Conservation (phyloP, 148 eudicot genomes). For the Salicornia ramosissima region DNA sequence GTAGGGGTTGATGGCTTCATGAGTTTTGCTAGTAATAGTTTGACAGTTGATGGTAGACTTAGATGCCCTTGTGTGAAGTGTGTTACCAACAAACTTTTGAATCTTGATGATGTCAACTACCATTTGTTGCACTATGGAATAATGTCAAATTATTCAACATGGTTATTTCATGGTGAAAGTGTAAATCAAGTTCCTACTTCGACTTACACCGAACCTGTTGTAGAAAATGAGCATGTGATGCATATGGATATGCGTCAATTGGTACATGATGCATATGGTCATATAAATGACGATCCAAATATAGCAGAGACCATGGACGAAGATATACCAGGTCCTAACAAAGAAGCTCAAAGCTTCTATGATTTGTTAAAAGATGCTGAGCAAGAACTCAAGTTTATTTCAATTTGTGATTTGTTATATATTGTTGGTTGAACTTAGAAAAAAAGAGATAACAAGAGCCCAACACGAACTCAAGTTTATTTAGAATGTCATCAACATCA, state of each 20-base stretch:
- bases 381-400: too few species aligned
- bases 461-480: too few species aligned
- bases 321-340: too few species aligned
- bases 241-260: neutral
- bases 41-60: neutral
- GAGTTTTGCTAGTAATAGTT: neutral
- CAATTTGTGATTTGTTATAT: too few species aligned
- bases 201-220: neutral
- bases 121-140: neutral
- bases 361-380: neutral
- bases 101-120: neutral
- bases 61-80: slow-evolving; percentile 1
- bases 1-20: neutral
- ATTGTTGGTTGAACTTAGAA: too few species aligned
- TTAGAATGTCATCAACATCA: too few species aligned
- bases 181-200: neutral
- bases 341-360: neutral
- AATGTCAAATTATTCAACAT: neutral
- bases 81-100: neutral
- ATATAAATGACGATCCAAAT: neutral
- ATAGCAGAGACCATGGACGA: neutral
- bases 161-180: neutral
- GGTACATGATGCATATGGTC: neutral
- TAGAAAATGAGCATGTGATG: neutral
- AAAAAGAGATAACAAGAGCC: too few species aligned